Evolutionary conservation across 441 rosid genomes (phyloP), one percentile per base, ranked within the genome.

Genomic region (Arabidopsis hybrid): DNA sequence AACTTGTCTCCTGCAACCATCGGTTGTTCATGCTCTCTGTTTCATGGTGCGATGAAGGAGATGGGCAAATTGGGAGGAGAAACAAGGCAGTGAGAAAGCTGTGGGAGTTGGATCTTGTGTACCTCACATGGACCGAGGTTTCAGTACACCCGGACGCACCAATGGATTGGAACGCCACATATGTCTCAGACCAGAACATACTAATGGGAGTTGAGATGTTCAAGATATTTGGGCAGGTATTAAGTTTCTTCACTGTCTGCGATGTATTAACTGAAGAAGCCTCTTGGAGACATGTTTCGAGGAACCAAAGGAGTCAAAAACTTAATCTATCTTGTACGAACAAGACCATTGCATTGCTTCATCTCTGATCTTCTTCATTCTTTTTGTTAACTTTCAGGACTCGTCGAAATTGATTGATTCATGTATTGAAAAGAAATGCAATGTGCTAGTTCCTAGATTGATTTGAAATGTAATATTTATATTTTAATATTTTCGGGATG

Each of bases 71-170:
- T 52, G 99, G 99, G 55, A 86, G 83, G 75, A 87, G 99, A 79
- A 95, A 95, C 92, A 95, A 95, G 85, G 99, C 97, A 2, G 96
- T 92, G 60, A 84, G 98, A 64, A 95, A 95, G 81, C 78, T 95
- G 57, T 95, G 98, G 99, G 97, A 95, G 83, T 85, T 95, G 51
- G 98, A 95, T 83, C 93, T 92, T 73, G 79, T 85, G 79, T 85
- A 84, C 85, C 93, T 92, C 38, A 83, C 83, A 36, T 95, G 99
- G 98, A 73, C 82, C 1, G 91, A 89, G 79, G 96, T 86, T 69
- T 89, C 95, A 0, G 88, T 87, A 18, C 98, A 95, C 71, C 99
- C 97, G 0, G 99, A 92, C 61, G 99, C 99, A 29, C 99, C 99
- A 13, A 92, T 95, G 97, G 99, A 95, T 80, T 95, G 97, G 98